Conservation (phyloP, 2,329 filamentous ascomycete species). For the Salinomyces thailandicus region DNA sequence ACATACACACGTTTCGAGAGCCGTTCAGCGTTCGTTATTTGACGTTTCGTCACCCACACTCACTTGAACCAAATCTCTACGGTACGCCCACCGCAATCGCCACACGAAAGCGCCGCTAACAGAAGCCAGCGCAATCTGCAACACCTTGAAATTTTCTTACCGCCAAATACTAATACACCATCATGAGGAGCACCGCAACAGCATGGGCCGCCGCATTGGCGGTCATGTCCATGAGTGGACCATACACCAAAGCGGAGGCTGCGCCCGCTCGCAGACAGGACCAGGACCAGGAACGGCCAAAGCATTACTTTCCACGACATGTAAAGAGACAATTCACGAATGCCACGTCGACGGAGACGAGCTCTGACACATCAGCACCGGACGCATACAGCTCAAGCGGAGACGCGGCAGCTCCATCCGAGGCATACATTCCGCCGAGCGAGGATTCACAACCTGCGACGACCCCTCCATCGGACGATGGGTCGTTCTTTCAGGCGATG, state of each 20-base stretch:
- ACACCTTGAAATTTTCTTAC: conserved; percentile 6
- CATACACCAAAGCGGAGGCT: conserved; percentile 38
- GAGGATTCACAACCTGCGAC: conserved; percentile 2
- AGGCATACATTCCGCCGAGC: neutral
- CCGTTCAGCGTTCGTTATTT: conserved; percentile 14
- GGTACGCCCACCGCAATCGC: conserved; percentile 1
- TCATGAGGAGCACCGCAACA: conserved; percentile 35
- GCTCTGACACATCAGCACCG: neutral
- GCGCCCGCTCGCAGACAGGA: conserved; percentile 34
- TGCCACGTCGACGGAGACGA: conserved; percentile 4
- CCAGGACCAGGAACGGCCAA: conserved; percentile 27
- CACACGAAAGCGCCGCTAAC: neutral
- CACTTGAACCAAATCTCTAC: conserved; percentile 35
- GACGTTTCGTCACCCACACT: conserved; percentile 41
- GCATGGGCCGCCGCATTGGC: conserved; percentile 38
- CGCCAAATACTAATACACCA: conserved; percentile 16
- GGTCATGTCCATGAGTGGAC: conserved; percentile 34
- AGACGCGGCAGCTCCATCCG: neutral
- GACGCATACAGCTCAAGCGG: neutral
- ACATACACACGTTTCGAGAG: conserved; percentile 10
- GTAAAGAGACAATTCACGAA: conserved; percentile 30
- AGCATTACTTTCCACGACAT: conserved; percentile 40
- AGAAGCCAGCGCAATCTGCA: neutral
- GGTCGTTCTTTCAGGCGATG: neutral
- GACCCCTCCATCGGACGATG: neutral